Base-by-base conservation (phyloP, 2,329 filamentous ascomycete genomes). In the Fusarium lyarnte region DNA sequence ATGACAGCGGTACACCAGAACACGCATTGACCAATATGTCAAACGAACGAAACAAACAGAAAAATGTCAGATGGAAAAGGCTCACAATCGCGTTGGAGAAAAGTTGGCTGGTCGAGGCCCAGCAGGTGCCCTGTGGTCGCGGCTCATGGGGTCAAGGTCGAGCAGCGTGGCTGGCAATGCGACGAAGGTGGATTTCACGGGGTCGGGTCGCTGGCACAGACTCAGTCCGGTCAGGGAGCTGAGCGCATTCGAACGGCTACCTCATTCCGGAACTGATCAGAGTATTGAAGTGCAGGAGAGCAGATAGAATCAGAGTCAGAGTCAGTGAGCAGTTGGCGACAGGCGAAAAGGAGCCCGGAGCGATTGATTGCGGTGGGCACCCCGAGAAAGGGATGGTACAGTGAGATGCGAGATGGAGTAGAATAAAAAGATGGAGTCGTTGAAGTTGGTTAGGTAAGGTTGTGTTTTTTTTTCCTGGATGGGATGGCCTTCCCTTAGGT, bases 211-310 rank as follows among this genome's bases (percentile, higher is more conserved):
- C 76, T 76, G 76, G 75, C 73, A 76, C 76, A 76, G 79, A 82
- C 86, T 87, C 87, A 89, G 87, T 89, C 87, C 87, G 82, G 84
- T 85, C 82, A 87, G 83, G 87, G 87, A 88, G 84, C 87, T 88
- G 87, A 88, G 87, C 81, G 80, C 82, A 84, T 82, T 81, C 82
- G 83, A 81, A 79, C 79, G 81, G 83, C 85, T 89, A 89, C 87
- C 87, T 85, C 87, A 89, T 89, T 86, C 85, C 87, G 86, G 66
- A 77, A 77, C 74, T 58, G 70, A 70, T 47, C 73, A 66, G 36
- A 57, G 43, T 61, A 42, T 58, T 61, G 60, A 69, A 53, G 52
- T 47, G 51, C 51, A 63, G 59, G 63, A 70, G 54, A 63, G 58
- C 57, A 65, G 64, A 58, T 51, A 55, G 19, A 27, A 49, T 47